A percentile compares a stretch with the other conserved stretches of the same genome.
Conservation (phyloP, 106 monocot species). For the Platanthera zijinensis region DNA sequence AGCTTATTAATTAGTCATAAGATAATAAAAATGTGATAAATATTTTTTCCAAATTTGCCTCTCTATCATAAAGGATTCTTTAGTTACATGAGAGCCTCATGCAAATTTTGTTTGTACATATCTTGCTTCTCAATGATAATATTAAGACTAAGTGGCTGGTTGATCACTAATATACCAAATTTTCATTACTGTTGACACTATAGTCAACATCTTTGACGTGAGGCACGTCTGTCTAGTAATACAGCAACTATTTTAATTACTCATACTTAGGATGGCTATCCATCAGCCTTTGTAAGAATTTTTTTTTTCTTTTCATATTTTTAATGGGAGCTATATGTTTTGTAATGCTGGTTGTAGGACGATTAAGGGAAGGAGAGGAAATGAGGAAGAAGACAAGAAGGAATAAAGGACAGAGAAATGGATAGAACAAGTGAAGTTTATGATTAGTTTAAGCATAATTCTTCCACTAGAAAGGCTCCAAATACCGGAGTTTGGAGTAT, state of each 20-base stretch:
- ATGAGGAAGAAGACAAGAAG: not conserved
- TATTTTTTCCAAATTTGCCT: not conserved
- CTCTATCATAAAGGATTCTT: not conserved
- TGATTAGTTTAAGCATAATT: not conserved
- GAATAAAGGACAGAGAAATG: not conserved
- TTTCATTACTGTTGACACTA: not conserved
- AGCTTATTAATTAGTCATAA: not conserved
- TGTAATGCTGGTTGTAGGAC: not conserved
- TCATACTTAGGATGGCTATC: not conserved
- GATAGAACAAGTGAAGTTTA: not conserved
- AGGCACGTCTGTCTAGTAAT: not conserved
- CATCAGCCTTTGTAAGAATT: not conserved
- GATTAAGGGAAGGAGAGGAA: not conserved
- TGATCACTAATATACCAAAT: not conserved
- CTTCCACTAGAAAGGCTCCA: not conserved
- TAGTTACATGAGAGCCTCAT: not conserved
- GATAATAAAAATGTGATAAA: not conserved
- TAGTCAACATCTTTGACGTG: not conserved
- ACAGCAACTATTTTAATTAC: not conserved
- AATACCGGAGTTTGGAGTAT: not conserved
- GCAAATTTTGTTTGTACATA: not conserved
- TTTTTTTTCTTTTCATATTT: not conserved
- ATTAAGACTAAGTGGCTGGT: not conserved
- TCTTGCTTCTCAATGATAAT: not conserved
- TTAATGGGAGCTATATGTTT: not conserved